Evolutionary conservation across 768 basidiomycete species (phyloP), one percentile per base, ranked within the genome.

Genomic region (Tricholoma sp.): DNA sequence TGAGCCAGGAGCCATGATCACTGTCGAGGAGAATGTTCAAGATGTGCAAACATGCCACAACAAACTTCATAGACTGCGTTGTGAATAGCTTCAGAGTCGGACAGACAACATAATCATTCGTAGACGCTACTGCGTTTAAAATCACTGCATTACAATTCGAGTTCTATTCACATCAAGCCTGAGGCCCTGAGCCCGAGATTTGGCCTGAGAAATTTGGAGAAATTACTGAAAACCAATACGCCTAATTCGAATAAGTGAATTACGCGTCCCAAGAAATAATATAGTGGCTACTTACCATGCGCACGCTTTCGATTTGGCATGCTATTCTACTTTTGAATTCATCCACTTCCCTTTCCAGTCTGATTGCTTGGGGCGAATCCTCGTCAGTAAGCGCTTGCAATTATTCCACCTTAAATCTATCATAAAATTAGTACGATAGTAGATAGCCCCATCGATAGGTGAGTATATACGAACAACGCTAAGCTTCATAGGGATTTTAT

Each of bases 1-100:
- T 52, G 72, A 63, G 47, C 68, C 48, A 52, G 64, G 51, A 47
- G 65, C 54, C 63, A 64, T 63, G 33, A 18, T 18, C 34, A 34
- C 34, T 8, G 34, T 34, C 24, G 33, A 9, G n/a, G 15, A 32
- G 49, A 17, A 37, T 15, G 13, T 37, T 6, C 6, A 37, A 37
- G 17, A 9, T 6, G 12, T 33, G 45, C 55, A 59, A 63, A 59
- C 53, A 61, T n/a, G 31, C 18, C 55, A 57, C 57, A 59, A 63
- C 58, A 61, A 3, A 36, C 34, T 36, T 11, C 34, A 6, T 11
- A 34, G 12, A 34, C 33, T 4, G 7, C 33, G 33, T 34, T 34
- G 8, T 34, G 33, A 34, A 34, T n/a, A n/a, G n/a, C n/a, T n/a
- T n/a, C n/a, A n/a, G n/a, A n/a, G n/a, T n/a, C n/a, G n/a, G n/a